Percentiles rank a stretch among this genome's conserved stretches.
Evolutionary conservation across 2,329 filamentous ascomycete species (phyloP).

Genomic region (Intubia oerlemansii): DNA sequence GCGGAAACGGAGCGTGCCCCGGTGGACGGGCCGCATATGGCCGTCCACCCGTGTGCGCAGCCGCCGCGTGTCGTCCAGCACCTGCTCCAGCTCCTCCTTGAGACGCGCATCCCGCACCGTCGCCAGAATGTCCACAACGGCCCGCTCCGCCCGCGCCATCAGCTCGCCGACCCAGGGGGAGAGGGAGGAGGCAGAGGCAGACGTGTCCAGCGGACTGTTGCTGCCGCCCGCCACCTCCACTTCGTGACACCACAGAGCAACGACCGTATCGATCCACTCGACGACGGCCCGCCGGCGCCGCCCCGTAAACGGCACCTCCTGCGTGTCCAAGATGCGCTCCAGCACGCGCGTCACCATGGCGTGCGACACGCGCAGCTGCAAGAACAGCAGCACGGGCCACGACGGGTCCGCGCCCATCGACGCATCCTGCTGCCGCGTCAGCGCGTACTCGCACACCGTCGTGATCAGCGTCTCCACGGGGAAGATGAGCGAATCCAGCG

Average conservation of each 20-base stretch:
- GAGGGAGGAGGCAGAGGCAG: slow-evolving; percentile 12
- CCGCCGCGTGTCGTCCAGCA: slow-evolving; percentile 8
- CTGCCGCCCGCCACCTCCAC: slow-evolving; percentile 21
- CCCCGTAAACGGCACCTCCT: slow-evolving; percentile 36
- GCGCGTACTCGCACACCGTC: slow-evolving; percentile 39
- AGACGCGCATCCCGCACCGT: slow-evolving; percentile 12
- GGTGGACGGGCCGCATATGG: too few relatives aligned
- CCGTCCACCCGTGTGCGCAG: too few relatives aligned
- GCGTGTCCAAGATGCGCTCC: slow-evolving; percentile 34
- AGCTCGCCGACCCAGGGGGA: slow-evolving; percentile 27
- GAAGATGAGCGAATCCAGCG: slow-evolving; percentile 45
- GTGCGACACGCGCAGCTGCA: slow-evolving; percentile 32
- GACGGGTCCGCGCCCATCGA: slow-evolving; percentile 32
- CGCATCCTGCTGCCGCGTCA: slow-evolving; percentile 34
- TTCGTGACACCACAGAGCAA: slow-evolving; percentile 27
- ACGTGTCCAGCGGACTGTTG: slow-evolving; percentile 7
- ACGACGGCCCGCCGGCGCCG: slow-evolving; percentile 26
- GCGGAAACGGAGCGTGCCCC: too few relatives aligned
- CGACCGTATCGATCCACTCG: slow-evolving; percentile 29
- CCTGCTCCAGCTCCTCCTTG: slow-evolving; percentile 8
- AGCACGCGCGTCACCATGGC: slow-evolving; percentile 33
- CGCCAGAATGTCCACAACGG: slow-evolving; percentile 15
- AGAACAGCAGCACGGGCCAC: slow-evolving; percentile 35
- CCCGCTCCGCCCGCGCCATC: slow-evolving; percentile 26
- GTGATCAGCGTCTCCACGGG: slow-evolving; percentile 38